Evolutionary conservation across 495 filamentous ascomycete species (phyloP).

Genomic region (Penicillium malachiteum): DNA sequence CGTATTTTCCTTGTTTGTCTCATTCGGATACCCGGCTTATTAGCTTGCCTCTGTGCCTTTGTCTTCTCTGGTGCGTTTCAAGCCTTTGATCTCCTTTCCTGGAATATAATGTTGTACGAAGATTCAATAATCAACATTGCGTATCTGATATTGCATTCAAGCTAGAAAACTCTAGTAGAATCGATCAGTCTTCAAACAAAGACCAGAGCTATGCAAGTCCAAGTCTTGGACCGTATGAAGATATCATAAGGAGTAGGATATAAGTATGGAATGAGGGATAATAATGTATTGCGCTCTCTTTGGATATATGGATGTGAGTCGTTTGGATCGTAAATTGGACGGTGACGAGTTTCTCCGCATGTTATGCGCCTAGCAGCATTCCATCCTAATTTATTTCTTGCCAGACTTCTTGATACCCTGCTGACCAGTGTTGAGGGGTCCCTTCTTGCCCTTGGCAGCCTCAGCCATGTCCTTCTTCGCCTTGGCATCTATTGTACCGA

Average conservation of each 20-base stretch:
- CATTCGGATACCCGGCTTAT: slow-evolving; percentile 17
- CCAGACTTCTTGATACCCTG: slow-evolving; percentile 91
- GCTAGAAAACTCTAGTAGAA: too few species aligned
- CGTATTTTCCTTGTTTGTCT: slow-evolving; percentile 1
- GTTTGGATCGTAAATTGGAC: slow-evolving; percentile 34
- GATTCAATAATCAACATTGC: not conserved
- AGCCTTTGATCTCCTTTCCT: not conserved
- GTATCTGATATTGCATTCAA: not conserved
- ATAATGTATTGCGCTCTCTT: slow-evolving; percentile 16
- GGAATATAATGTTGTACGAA: too few species aligned
- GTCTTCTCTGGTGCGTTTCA: not conserved
- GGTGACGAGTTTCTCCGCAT: slow-evolving; percentile 61
- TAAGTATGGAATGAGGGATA: not conserved
- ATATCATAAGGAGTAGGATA: too few species aligned
- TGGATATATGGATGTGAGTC: slow-evolving; percentile 26
- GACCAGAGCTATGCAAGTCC: too few species aligned
- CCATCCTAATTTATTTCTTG: slow-evolving; percentile 63
- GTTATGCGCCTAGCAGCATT: not conserved
- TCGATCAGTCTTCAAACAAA: too few species aligned
- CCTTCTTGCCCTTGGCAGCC: slow-evolving; percentile 58
- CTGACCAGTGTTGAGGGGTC: slow-evolving; percentile 66
- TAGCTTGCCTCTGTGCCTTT: slow-evolving; percentile 5
- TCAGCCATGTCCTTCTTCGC: slow-evolving; percentile 71
- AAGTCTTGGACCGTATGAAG: too few species aligned
- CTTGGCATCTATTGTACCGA: slow-evolving; percentile 60